phyloP scores from a whole-genome alignment of 192 early-diverging fungal species.

The Podila minutissima region DNA sequence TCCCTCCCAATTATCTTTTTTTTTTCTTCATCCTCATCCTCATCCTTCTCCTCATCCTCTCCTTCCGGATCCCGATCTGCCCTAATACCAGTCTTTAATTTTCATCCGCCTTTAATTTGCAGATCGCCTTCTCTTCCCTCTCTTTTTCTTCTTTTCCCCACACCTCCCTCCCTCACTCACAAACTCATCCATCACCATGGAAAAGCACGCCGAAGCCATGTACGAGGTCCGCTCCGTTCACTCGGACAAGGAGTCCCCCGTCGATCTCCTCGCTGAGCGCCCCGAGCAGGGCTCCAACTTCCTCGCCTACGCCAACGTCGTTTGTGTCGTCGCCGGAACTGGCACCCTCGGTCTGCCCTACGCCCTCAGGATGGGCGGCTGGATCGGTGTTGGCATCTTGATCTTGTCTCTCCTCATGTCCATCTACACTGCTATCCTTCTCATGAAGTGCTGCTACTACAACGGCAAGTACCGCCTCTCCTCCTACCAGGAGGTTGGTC shows the following conservation, averaged over 20 bases:
- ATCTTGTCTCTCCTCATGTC: constrained; percentile 70
- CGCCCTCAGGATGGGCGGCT: constrained; percentile 75
- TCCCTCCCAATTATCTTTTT: too few species aligned
- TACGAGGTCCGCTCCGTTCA: neutral
- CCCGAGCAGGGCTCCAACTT: constrained; percentile 54
- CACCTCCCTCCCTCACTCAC: too few species aligned
- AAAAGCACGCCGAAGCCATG: too few species aligned
- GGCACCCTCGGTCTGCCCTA: constrained; percentile 83
- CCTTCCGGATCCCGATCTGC: too few species aligned
- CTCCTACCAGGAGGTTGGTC: constrained; percentile 68
- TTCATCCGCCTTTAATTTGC: too few species aligned
- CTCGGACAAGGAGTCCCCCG: neutral
- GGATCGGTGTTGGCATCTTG: constrained; percentile 73
- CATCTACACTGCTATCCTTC: constrained; percentile 70
- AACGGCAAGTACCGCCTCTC: constrained; percentile 59
- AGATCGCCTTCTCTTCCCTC: too few species aligned
- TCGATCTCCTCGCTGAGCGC: constrained; percentile 14
- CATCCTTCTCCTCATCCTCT: too few species aligned
- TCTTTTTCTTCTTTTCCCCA: too few species aligned
- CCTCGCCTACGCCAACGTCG: constrained; percentile 63
- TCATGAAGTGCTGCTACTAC: constrained; percentile 74
- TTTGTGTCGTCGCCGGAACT: constrained; percentile 82
- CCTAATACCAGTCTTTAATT: too few species aligned
- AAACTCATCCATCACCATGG: too few species aligned
- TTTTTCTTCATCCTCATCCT: too few species aligned